These are phyloP conservation scores for Blastocystis sp. DNA, from an alignment of 352 stramenopile genomes.

Conservation along the genomic window DNA sequence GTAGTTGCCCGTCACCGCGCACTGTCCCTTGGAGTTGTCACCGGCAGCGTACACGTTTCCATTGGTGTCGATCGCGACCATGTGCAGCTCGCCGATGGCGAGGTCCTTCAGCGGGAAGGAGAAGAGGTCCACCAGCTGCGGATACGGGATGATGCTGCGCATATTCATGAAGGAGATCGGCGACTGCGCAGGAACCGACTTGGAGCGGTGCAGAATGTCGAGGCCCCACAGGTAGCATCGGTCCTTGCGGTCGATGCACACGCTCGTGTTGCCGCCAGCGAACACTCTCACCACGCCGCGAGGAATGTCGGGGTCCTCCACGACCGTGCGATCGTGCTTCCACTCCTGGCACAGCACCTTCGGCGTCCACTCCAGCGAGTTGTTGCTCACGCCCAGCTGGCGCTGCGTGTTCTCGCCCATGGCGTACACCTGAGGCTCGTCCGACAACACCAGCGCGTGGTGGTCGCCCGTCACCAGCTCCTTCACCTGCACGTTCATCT, in stretches of 20 bases:
- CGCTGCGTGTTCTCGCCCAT: constrained; percentile 46
- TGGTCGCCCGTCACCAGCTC: constrained; percentile 17
- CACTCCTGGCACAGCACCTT: constrained; percentile 34
- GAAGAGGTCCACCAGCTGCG: background rate
- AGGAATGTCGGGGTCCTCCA: constrained; percentile 18
- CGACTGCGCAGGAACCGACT: background rate
- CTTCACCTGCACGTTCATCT: constrained; percentile 46
- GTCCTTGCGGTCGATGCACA: background rate
- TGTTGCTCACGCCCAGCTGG: constrained; percentile 26
- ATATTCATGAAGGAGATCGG: background rate
- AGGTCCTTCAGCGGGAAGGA: background rate
- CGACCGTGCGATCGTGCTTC: constrained; percentile 15
- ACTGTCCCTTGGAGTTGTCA: background rate
- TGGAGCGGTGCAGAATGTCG: background rate
- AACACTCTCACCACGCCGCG: background rate
- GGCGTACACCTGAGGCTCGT: constrained; percentile 2
- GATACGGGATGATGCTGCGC: background rate
- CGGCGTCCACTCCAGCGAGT: constrained; percentile 19
- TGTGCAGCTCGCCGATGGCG: background rate
- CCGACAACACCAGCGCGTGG: constrained; percentile 5
- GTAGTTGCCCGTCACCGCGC: background rate
- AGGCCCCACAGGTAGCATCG: background rate
- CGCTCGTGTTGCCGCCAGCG: constrained; percentile 13
- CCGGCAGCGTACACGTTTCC: background rate
- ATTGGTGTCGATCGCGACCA: background rate